Percentiles rank a stretch among this genome's conserved stretches.
These are phyloP conservation scores for Daldinia sp. DNA, from an alignment of 2,329 filamentous ascomycete species.

Conservation along the genomic window DNA sequence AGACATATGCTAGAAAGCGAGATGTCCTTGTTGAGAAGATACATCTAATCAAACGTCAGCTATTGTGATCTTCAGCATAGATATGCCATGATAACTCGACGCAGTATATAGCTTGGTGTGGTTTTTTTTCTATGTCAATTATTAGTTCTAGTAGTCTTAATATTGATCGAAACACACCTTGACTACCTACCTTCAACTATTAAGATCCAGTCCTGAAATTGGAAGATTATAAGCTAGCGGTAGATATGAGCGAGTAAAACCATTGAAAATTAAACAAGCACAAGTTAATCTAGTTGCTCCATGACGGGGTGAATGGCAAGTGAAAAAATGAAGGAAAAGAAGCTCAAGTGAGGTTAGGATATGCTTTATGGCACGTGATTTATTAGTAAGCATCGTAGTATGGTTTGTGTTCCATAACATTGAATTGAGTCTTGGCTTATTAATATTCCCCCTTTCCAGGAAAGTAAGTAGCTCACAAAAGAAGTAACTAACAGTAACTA, in stretches of 20 bases:
- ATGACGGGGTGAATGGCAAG: neutral
- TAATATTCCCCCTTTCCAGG: neutral
- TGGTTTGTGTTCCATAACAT: neutral
- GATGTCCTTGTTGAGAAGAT: neutral
- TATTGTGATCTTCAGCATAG: neutral
- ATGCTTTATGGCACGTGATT: conserved; percentile 27
- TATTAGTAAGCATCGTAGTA: neutral
- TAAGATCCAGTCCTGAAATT: neutral
- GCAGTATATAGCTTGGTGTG: neutral
- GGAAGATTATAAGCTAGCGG: neutral
- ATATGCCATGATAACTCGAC: neutral
- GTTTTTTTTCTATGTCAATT: neutral
- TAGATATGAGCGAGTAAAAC: neutral
- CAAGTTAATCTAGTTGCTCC: neutral
- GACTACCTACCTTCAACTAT: neutral
- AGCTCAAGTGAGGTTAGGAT: conserved; percentile 24
- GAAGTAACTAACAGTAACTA: neutral
- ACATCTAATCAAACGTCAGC: neutral
- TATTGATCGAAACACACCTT: neutral
- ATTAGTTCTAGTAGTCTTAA: neutral
- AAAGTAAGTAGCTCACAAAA: neutral
- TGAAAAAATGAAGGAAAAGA: neutral
- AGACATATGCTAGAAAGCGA: neutral
- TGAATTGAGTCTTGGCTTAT: conserved; percentile 3
- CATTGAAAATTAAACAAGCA: neutral